A percentile compares a stretch with the other conserved stretches of the same genome.
Evolutionary conservation across 192 early-diverging fungal species (phyloP).

Genomic region (Diversispora epigaea): DNA sequence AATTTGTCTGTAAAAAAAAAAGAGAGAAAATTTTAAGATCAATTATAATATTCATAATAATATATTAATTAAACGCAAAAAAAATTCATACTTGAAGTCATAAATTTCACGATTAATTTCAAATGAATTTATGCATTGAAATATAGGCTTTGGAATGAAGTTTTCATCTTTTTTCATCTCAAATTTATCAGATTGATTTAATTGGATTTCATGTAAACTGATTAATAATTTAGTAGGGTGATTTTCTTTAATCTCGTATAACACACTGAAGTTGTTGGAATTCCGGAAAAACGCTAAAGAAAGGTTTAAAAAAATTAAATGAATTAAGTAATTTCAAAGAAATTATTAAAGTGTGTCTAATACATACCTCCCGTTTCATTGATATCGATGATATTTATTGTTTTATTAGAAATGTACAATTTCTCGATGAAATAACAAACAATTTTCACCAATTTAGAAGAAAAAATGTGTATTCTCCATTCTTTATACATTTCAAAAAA

Average conservation of each 20-base stretch:
- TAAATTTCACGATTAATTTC: slow-evolving; percentile 14
- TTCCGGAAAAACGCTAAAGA: no score
- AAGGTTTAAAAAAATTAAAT: no score
- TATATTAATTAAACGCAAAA: background rate
- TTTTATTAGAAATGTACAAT: no score
- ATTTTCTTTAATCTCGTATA: background rate
- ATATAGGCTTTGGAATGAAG: background rate
- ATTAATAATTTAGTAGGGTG: background rate
- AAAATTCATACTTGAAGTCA: slow-evolving; percentile 1
- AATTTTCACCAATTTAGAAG: background rate
- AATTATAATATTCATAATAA: no score
- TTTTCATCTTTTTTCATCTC: slow-evolving; percentile 1
- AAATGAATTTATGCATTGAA: background rate
- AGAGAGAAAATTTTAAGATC: background rate
- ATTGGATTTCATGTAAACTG: background rate
- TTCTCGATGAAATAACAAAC: background rate
- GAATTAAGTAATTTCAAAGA: no score
- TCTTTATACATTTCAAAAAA: slow-evolving; percentile 6
- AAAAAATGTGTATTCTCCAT: background rate
- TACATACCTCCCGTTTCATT: no score
- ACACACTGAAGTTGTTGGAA: background rate
- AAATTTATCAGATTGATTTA: background rate
- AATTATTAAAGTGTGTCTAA: no score
- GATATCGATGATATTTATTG: no score
- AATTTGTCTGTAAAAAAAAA: background rate